Conservation (phyloP, 345 rosid genomes). For the Pelargonium nanum region DNA sequence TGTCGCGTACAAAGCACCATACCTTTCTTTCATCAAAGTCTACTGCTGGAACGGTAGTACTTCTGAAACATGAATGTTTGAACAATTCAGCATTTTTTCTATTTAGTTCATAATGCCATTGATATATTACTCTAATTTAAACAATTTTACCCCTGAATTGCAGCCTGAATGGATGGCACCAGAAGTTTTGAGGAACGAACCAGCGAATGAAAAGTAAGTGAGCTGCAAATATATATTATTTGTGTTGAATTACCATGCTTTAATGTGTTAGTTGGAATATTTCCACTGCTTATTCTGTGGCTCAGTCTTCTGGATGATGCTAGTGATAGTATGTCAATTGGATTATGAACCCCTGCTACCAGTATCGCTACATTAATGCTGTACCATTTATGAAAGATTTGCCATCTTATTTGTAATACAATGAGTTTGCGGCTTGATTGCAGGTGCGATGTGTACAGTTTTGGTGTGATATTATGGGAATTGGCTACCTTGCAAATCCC, state of each 20-base stretch:
- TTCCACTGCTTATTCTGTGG: too few species aligned
- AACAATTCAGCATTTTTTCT: background rate
- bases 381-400: too few species aligned
- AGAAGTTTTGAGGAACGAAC: constrained; percentile 95
- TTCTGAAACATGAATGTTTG: background rate
- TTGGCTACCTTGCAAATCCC: constrained; percentile 62
- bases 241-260: too few species aligned
- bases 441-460: constrained; percentile 97
- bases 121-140: background rate
- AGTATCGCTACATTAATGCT: background rate
- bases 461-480: constrained; percentile 98
- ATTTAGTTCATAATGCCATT: background rate
- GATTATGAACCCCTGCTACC: background rate
- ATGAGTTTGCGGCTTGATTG: constrained; percentile 11
- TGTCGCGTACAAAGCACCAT: constrained; percentile 84
- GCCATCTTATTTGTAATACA: too few species aligned
- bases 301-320: background rate
- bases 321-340: background rate
- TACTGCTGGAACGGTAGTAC: constrained; percentile 84
- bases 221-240: background rate
- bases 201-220: constrained; percentile 88
- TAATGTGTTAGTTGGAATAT: too few species aligned
- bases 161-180: constrained; percentile 99
- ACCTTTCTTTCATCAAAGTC: constrained; percentile 92
- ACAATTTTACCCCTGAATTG: constrained; percentile 14